Evolutionary conservation across 768 basidiomycete genomes (phyloP).

Genomic region (Lactifluus hygrophoroides): DNA sequence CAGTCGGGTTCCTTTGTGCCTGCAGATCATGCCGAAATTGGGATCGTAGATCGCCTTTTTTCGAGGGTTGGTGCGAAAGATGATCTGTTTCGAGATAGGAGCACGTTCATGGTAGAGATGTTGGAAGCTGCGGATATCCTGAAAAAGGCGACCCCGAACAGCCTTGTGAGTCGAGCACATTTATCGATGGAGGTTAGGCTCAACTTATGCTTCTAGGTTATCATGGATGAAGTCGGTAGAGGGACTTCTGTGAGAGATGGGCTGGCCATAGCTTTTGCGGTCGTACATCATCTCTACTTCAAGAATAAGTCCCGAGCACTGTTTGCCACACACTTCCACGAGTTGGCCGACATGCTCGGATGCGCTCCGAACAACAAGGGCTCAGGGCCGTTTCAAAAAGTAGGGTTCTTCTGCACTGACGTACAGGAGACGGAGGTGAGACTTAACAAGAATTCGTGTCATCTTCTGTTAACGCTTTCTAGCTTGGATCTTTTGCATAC

Average conservation of each 20-base stretch:
- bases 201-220: slow-evolving; percentile 48
- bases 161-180: slow-evolving; percentile 49
- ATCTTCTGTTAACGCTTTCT: background rate
- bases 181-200: background rate
- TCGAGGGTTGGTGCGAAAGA: slow-evolving; percentile 95
- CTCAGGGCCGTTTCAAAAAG: slow-evolving; percentile 43
- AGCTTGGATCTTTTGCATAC: slow-evolving; percentile 79
- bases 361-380: slow-evolving; percentile 39
- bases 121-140: slow-evolving; percentile 90
- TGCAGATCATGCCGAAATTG: slow-evolving; percentile 69
- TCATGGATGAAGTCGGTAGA: slow-evolving; percentile 99
- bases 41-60: slow-evolving; percentile 86
- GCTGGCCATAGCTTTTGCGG: slow-evolving; percentile 87
- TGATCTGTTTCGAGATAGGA: slow-evolving; percentile 86
- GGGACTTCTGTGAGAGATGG: slow-evolving; percentile 92
- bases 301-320: slow-evolving; percentile 73
- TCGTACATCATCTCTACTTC: slow-evolving; percentile 70
- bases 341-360: slow-evolving; percentile 78
- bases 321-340: slow-evolving; percentile 99
- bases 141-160: slow-evolving; percentile 68
- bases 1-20: slow-evolving; percentile 94
- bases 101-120: slow-evolving; percentile 99
- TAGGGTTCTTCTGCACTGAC: slow-evolving; percentile 86
- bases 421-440: slow-evolving; percentile 71
- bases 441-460: background rate